Percentiles rank a stretch among this genome's conserved stretches.
These are phyloP conservation scores for Vickermania spadyakhi DNA, from an alignment of 208 protist species.

Conservation along the genomic window DNA sequence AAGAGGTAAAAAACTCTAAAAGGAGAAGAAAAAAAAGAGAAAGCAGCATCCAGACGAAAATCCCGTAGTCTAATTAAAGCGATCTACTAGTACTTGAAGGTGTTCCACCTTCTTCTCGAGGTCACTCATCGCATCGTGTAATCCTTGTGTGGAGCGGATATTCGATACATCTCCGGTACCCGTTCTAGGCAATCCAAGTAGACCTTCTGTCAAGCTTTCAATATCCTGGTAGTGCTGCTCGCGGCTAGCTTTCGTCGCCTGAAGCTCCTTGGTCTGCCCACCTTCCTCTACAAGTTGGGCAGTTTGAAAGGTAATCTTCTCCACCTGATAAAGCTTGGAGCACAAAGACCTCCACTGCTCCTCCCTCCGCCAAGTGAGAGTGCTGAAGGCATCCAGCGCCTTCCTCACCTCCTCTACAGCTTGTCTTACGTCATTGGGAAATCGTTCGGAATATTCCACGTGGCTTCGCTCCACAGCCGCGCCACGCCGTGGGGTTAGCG, in stretches of 20 bases:
- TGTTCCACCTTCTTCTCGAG: neutral
- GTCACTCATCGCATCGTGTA: neutral
- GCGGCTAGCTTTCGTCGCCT: conserved; percentile 18
- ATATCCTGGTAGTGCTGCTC: conserved; percentile 29
- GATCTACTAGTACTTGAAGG: too few species aligned
- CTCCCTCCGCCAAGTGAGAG: conserved; percentile 24
- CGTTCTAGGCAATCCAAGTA: conserved; percentile 7
- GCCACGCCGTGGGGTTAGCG: neutral
- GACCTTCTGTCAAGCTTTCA: conserved; percentile 32
- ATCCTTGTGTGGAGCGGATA: neutral
- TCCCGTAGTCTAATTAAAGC: too few species aligned
- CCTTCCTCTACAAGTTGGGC: conserved; percentile 22
- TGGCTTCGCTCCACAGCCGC: neutral
- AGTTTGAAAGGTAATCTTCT: conserved; percentile 33
- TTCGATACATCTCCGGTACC: neutral
- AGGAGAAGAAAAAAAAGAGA: too few species aligned
- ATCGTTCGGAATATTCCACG: conserved; percentile 40
- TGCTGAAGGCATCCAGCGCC: conserved; percentile 3
- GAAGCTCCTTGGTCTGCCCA: conserved; percentile 19
- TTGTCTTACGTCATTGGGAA: too few species aligned
- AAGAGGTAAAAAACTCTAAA: too few species aligned
- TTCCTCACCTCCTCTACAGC: conserved; percentile 10
- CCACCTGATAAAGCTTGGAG: conserved; percentile 36
- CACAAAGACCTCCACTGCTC: conserved; percentile 51
- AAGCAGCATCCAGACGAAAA: too few species aligned